Base-by-base conservation (phyloP, 768 basidiomycete species). In the Exsudoporus frostii region DNA sequence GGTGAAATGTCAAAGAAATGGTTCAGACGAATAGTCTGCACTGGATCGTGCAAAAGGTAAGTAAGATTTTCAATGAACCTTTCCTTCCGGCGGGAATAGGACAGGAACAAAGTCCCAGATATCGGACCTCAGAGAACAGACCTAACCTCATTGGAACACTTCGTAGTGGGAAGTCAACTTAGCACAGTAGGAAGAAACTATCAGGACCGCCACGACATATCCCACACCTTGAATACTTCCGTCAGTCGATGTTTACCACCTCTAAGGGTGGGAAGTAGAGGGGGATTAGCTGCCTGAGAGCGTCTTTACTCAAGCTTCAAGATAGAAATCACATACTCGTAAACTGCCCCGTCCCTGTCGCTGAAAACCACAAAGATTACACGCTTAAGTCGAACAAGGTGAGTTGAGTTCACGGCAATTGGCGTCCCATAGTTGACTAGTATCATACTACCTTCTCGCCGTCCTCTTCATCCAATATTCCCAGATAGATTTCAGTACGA, bases 361-460 rank as follows among this genome's bases (percentile, higher is more conserved):
- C 76, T 81, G 51, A 84, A 91, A 24, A 89, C 85, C 8, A 87
- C 84, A 57, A 92, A 90, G 7, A 92, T 78, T 17, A 89, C 74
- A 40, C 84, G 80, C 36, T 89, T 83, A n/a, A 92, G 68, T 82
- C 84, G 46, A 19, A 13, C 20, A 36, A 32, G 19, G 13, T 43
- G 40, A 49, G 36, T 42, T 45, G 30, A 53, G 39, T 37, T 27
- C 27, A 44, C 20, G 5, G 40, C 14, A 4, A 42, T 19, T 5
- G 15, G 49, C 14, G 14, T 17, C 19, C 3, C n/a, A 30, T 32
- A 20, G 27, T 53, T 17, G 34, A 43, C 7, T 5, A 36, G 46
- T 0, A 20, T 29, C 11, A 49, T 13, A 6, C 9, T 53, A 78
- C 82, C 70, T 78, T 75, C 22, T 79, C 17, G 11, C 53, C 84